Percentiles rank a stretch among this genome's conserved stretches.
Conservation (phyloP, 1,284 basidiomycete genomes). For the Cutaneotrichosporon sp. region DNA sequence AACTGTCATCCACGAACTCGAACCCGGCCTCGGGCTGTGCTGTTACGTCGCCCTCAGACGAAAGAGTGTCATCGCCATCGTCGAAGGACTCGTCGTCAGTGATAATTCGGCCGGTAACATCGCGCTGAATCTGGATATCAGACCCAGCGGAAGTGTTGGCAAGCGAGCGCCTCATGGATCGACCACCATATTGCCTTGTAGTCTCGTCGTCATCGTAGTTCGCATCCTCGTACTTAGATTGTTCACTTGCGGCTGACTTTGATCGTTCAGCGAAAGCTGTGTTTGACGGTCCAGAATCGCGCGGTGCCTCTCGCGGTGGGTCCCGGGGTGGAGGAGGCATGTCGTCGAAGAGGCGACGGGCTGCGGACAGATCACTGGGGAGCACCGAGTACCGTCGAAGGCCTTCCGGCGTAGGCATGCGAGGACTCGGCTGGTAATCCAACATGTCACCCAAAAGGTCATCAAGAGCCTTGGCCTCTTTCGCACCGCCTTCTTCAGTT, state of each 20-base stretch:
- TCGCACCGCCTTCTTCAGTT: neutral
- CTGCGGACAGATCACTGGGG: conserved; percentile 18
- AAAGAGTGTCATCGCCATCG: conserved; percentile 13
- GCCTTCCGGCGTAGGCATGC: conserved; percentile 30
- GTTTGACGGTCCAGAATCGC: no score
- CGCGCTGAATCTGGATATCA: conserved; percentile 22
- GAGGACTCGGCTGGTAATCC: conserved; percentile 27
- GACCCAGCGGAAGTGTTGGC: conserved; percentile 40
- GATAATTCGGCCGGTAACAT: conserved; percentile 11
- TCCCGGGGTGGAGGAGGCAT: neutral
- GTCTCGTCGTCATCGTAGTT: no score
- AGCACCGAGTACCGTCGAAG: conserved; percentile 35
- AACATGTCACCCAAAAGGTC: conserved; percentile 44
- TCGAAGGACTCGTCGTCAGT: conserved; percentile 11
- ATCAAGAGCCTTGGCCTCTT: conserved; percentile 17
- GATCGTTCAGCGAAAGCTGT: neutral
- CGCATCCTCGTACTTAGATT: neutral
- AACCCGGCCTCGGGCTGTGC: conserved; percentile 6
- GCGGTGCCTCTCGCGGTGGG: no score
- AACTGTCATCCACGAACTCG: conserved; percentile 14
- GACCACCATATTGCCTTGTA: neutral
- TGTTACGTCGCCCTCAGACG: conserved; percentile 7
- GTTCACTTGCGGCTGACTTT: no score
- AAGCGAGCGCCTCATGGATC: conserved; percentile 22
- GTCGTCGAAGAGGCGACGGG: conserved; percentile 12